Conservation (phyloP, 192 early-diverging fungal species). For the Spizellomyces sp. region DNA sequence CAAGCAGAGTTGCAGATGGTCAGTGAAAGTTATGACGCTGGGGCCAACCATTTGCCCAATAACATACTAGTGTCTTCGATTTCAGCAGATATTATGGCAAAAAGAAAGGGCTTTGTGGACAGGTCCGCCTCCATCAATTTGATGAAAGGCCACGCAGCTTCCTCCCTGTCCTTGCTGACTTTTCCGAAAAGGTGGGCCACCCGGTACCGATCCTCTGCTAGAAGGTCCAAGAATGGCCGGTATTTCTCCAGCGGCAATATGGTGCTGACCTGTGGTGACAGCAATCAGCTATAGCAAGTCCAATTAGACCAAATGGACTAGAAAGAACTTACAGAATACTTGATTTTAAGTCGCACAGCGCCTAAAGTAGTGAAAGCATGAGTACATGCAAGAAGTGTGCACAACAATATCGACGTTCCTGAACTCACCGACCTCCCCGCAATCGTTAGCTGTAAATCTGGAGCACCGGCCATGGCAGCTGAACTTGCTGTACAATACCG, state of each 20-base stretch:
- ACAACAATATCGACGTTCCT: background rate
- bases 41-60: background rate
- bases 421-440: conserved; percentile 21
- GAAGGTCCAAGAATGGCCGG: conserved; percentile 21
- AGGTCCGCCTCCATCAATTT: conserved; percentile 20
- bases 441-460: conserved; percentile 29
- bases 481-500: conserved; percentile 13
- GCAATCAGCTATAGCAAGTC: background rate
- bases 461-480: conserved; percentile 20
- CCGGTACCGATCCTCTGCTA: conserved; percentile 14
- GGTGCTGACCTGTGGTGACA: conserved; percentile 8
- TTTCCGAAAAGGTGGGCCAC: conserved; percentile 26
- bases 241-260: conserved; percentile 26
- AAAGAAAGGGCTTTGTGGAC: conserved; percentile 8
- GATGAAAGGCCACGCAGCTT: conserved; percentile 28
- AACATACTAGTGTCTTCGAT: conserved; percentile 25
- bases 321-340: conserved; percentile 20
- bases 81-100: conserved; percentile 18
- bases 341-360: conserved; percentile 22
- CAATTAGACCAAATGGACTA: background rate
- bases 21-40: background rate
- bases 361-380: conserved; percentile 2
- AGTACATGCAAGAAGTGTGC: background rate
- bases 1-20: background rate
- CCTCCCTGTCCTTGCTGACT: conserved; percentile 36